These are phyloP conservation scores for Globisporangium spinosum DNA, from an alignment of 352 stramenopile species.

Conservation along the genomic window DNA sequence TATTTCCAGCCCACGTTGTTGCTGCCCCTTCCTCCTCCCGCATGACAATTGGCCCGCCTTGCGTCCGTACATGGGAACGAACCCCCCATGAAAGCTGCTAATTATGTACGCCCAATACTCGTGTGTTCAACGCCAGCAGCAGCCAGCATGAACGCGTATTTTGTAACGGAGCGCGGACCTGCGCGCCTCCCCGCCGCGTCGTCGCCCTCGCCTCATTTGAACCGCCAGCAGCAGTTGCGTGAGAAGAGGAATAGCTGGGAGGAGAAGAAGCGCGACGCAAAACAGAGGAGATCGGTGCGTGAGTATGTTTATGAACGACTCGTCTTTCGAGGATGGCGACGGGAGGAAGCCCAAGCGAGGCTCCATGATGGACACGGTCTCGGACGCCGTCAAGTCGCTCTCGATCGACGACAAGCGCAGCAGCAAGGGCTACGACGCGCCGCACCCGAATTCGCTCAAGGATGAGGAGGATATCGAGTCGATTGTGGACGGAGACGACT, in stretches of 20 bases:
- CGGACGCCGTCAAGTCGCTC: conserved; percentile 63
- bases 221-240: neutral
- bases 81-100: neutral
- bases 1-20: neutral
- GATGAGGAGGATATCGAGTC: conserved; percentile 75
- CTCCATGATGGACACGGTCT: conserved; percentile 30
- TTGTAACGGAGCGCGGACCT: conserved; percentile 4
- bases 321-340: conserved; percentile 67
- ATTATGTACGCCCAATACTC: neutral
- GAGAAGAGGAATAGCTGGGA: conserved; percentile 6
- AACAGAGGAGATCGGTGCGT: neutral
- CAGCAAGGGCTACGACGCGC: conserved; percentile 25
- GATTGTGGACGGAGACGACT: conserved; percentile 45
- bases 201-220: conserved; percentile 1
- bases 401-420: conserved; percentile 47
- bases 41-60: neutral
- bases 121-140: neutral
- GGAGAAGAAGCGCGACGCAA: neutral
- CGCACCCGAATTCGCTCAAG: conserved; percentile 74
- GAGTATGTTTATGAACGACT: conserved; percentile 84
- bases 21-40: neutral
- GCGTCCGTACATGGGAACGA: neutral
- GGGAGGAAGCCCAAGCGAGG: conserved; percentile 22
- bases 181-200: neutral
- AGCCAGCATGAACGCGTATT: neutral